Conservation (phyloP, 441 rosid genomes). For the Syzygium malaccense region DNA sequence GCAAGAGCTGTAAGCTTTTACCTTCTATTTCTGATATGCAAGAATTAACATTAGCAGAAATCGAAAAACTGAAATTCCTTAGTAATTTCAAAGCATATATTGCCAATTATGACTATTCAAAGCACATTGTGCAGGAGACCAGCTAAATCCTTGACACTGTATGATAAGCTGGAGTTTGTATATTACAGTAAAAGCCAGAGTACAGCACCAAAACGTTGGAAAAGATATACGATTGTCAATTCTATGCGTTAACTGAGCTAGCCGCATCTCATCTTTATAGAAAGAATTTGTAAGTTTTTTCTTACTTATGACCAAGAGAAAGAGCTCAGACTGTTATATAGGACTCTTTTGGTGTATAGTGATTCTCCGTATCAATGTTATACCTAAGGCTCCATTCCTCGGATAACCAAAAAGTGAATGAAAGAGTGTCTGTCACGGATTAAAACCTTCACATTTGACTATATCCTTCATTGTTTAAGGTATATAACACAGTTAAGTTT, state of each 20-base stretch:
- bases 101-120: neutral
- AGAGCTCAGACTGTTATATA: neutral
- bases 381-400: neutral
- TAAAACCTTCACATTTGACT: neutral
- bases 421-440: neutral
- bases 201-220: neutral
- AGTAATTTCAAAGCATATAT: neutral
- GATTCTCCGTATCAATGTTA: neutral
- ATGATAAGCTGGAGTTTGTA: neutral
- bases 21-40: neutral
- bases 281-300: neutral
- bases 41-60: neutral
- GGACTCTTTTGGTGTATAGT: neutral
- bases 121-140: neutral
- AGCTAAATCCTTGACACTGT: neutral
- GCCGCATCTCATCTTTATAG: too few relatives aligned
- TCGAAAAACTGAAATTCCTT: neutral
- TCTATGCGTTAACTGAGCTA: too few relatives aligned
- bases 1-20: neutral
- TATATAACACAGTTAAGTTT: neutral
- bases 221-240: neutral
- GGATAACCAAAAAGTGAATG: neutral
- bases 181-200: neutral
- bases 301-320: neutral
- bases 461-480: neutral